A percentile compares a stretch with the other conserved stretches of the same genome.
These are phyloP conservation scores for Candida alai DNA, from an alignment of 805 yeast species.

Conservation along the genomic window DNA sequence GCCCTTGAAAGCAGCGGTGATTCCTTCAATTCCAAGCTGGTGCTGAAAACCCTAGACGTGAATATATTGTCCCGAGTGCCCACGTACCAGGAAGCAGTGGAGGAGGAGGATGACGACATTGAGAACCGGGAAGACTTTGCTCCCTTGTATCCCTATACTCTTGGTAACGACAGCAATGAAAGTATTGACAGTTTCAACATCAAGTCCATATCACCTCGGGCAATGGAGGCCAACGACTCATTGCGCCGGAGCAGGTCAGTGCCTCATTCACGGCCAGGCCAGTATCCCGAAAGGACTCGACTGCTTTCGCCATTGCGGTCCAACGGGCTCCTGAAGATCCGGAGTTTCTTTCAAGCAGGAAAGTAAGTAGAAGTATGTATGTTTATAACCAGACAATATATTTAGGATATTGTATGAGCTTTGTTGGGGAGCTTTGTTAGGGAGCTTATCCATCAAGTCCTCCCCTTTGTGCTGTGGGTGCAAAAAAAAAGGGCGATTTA, in stretches of 20 bases:
- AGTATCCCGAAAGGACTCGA: background rate
- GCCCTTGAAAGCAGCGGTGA: background rate
- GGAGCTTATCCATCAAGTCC: no score
- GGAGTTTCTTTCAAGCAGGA: background rate
- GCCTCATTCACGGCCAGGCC: slow-evolving; percentile 7
- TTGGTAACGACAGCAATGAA: slow-evolving; percentile 2
- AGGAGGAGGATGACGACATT: slow-evolving; percentile 32
- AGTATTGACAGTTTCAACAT: background rate
- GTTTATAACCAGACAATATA: no score
- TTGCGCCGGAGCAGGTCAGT: slow-evolving; percentile 7
- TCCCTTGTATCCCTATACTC: slow-evolving; percentile 3
- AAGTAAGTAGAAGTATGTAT: no score
- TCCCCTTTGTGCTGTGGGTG: no score
- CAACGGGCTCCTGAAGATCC: background rate
- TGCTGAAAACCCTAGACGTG: slow-evolving; percentile 18
- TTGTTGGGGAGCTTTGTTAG: no score
- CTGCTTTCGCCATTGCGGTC: background rate
- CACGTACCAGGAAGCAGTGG: slow-evolving; percentile 37
- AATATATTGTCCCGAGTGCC: slow-evolving; percentile 30
- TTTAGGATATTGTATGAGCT: no score
- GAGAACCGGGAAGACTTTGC: slow-evolving; percentile 10
- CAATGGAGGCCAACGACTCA: slow-evolving; percentile 2
- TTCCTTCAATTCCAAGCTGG: background rate
- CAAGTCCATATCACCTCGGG: slow-evolving; percentile 3
- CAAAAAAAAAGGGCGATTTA: no score